phyloP scores from a whole-genome alignment of 2,329 filamentous ascomycete genomes.

The Colletotrichum musae region DNA sequence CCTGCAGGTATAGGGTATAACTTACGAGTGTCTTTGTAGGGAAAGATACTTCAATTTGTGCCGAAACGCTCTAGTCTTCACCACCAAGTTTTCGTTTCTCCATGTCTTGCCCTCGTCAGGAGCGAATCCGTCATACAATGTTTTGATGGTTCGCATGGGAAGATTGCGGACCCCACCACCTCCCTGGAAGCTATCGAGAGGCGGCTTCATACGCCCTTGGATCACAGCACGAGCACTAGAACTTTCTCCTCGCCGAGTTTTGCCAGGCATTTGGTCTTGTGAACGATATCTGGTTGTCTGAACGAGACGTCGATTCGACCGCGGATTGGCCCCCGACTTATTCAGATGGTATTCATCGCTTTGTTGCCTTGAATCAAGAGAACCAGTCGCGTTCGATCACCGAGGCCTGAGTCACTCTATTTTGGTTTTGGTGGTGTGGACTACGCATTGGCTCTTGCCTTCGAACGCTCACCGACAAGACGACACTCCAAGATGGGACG shows the following conservation, averaged over 20 bases:
- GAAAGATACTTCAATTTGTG: not conserved
- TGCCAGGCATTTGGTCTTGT: not conserved
- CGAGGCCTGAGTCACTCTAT: constrained; percentile 23
- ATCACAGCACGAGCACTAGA: not conserved
- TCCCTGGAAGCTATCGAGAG: not conserved
- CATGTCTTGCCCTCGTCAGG: no score
- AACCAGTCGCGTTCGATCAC: constrained; percentile 15
- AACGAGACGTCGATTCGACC: not conserved
- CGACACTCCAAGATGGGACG: not conserved
- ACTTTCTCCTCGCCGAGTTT: not conserved
- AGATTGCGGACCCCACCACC: constrained; percentile 12
- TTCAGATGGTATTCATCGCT: not conserved
- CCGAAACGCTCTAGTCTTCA: not conserved
- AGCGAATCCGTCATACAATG: not conserved
- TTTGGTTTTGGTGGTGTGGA: constrained; percentile 13
- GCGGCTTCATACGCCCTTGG: constrained; percentile 1
- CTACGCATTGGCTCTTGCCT: constrained; percentile 1
- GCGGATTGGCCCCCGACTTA: constrained; percentile 10
- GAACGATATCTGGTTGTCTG: not conserved
- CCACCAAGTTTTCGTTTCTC: no score
- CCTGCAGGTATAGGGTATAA: not conserved
- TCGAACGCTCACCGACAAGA: not conserved
- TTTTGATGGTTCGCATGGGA: not conserved
- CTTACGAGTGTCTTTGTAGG: not conserved
- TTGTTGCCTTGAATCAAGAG: constrained; percentile 19